Conservation (phyloP, 2,329 filamentous ascomycete species). For the Clarireedia monteithiana region DNA sequence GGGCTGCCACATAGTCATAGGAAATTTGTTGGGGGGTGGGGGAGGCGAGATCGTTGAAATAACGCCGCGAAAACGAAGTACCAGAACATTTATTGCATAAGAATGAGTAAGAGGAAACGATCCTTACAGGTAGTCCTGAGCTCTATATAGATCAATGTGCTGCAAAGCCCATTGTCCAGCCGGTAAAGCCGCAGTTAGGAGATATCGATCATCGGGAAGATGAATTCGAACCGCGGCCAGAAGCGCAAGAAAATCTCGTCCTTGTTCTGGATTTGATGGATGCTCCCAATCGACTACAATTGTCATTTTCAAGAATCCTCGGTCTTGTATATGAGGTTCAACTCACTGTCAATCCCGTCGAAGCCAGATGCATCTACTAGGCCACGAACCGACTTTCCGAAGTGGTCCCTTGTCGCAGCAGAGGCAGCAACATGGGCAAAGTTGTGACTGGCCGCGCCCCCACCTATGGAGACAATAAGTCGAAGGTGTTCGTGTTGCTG, state of each 20-base stretch:
- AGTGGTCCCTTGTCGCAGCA: conserved; percentile 54
- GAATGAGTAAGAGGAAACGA: background rate
- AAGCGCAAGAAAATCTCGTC: conserved; percentile 61
- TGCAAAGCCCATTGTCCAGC: conserved; percentile 58
- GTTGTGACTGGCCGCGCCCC: conserved; percentile 53
- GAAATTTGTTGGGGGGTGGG: too few relatives aligned
- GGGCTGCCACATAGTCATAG: background rate
- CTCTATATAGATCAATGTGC: conserved; percentile 57
- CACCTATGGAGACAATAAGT: conserved; percentile 71
- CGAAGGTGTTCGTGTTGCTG: conserved; percentile 61
- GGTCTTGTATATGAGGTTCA: too few relatives aligned
- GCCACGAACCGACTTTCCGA: conserved; percentile 58
- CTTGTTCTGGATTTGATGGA: conserved; percentile 57
- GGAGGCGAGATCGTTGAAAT: background rate
- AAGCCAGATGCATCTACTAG: conserved; percentile 65
- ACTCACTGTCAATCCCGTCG: conserved; percentile 69
- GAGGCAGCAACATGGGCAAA: conserved; percentile 61
- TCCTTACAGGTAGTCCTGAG: conserved; percentile 49
- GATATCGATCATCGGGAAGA: conserved; percentile 60
- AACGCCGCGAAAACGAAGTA: background rate
- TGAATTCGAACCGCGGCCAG: conserved; percentile 58
- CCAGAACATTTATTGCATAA: background rate
- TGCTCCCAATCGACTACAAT: conserved; percentile 72
- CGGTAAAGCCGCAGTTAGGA: conserved; percentile 66
- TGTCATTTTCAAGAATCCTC: background rate